Evolutionary conservation across 345 rosid species (phyloP).

Genomic region (Raphanus raphanistrum): DNA sequence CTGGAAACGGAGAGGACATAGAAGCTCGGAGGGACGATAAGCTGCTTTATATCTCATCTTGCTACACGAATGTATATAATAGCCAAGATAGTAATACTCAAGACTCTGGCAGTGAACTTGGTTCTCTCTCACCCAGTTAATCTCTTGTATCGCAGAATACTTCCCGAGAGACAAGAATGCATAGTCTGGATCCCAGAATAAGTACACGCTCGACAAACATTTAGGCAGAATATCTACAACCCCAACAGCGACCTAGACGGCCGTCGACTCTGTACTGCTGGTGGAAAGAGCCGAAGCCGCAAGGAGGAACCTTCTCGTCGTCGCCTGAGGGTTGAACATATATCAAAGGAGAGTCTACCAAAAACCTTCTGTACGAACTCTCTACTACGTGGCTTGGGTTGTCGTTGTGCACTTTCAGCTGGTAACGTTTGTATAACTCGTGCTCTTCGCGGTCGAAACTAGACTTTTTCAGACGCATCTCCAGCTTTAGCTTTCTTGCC

Average conservation of each 20-base stretch:
- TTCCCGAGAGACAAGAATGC: conserved; percentile 85
- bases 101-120: conserved; percentile 67
- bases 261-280: conserved; percentile 89
- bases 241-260: conserved; percentile 83
- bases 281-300: conserved; percentile 97
- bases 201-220: conserved; percentile 91
- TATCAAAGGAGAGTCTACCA: conserved; percentile 83
- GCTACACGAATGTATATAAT: conserved; percentile 92
- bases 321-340: conserved; percentile 61
- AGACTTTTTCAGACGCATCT: conserved; percentile 77
- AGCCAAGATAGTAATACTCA: conserved; percentile 92
- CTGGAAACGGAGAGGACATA: conserved; percentile 90
- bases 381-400: conserved; percentile 56
- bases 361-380: conserved; percentile 62
- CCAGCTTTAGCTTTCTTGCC: conserved; percentile 59
- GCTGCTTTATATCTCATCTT: conserved; percentile 99
- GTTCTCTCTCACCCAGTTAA: conserved; percentile 74
- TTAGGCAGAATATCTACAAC: conserved; percentile 89
- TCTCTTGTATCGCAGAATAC: conserved; percentile 88
- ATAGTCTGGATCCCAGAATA: conserved; percentile 98
- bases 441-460: conserved; percentile 89
- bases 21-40: conserved; percentile 89
- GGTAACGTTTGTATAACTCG: conserved; percentile 75
- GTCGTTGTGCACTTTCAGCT: conserved; percentile 84
- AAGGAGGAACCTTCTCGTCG: conserved; percentile 66